Evolutionary conservation across 148 eudicot species (phyloP), one percentile per base, ranked within the genome.

Genomic region (Heliosperma pusillum): DNA sequence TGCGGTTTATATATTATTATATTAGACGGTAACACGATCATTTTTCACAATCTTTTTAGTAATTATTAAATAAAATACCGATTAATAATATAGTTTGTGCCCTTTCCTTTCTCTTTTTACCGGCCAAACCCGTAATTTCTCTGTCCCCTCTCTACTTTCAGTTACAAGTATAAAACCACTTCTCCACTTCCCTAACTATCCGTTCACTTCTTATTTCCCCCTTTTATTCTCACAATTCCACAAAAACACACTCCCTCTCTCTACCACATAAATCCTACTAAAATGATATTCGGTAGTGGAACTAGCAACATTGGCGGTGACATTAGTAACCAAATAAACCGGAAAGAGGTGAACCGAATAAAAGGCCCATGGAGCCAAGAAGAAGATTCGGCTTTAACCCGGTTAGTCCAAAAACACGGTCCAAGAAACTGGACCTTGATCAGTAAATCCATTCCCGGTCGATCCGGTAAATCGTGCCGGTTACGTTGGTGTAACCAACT

Each of bases 311-410:
- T 66, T 30, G 40, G 69, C 33, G 22, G 42, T 12, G 19, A 47
- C 9, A 16, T n/a, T 10, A 30, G 44, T 65, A 55, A 26, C 6
- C 22, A 1, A n/a, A 17, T 61, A 5, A 71, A 58, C 1, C 60
- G 69, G 24, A 77, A 70, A 27, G 74, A 70, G 25, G 63, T 85
- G 78, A 91, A 92, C 67, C 87, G 94, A 80, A 87, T 93, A 84
- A 93, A 91, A 80, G 98, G 98, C 3, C 97, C 98, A 7, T 93
- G 97, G 98, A 91, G 97, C 36, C 97, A 93, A 0, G 93, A 93
- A 36, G 98, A 93, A 55, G 98, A 93, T 30, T 87, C 88, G 13
- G 73, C 85, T 50, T 26, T 93, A 7, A 84, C 80, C 16, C 82
- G 73, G 11, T 80, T 93, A 0, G 98, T 93, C 22, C 82, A 88